These are phyloP conservation scores for Cladophialophora yegresii DNA, from an alignment of 2,329 filamentous ascomycete species.

Conservation along the genomic window DNA sequence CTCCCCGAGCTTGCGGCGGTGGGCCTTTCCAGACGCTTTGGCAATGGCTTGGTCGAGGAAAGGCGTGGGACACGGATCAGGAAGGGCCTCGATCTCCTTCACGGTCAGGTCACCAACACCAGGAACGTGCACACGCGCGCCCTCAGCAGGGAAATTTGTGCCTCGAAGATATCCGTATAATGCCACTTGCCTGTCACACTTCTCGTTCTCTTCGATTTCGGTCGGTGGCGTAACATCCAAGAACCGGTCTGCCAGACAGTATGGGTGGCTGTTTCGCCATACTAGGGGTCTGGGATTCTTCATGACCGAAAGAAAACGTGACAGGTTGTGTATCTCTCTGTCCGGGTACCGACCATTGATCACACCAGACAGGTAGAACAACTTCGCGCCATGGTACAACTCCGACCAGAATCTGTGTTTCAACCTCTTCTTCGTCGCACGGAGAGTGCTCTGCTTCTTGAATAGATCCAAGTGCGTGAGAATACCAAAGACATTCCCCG, in stretches of 20 bases:
- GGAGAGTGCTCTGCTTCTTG: conserved; percentile 85
- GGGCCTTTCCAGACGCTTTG: conserved; percentile 79
- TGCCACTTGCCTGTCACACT: conserved; percentile 87
- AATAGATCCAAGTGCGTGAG: conserved; percentile 96
- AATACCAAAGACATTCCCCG: conserved; percentile 96
- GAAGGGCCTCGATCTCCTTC: conserved; percentile 78
- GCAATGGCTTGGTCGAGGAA: conserved; percentile 83
- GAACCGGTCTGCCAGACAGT: conserved; percentile 89
- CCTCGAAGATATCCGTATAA: conserved; percentile 92
- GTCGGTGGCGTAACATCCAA: conserved; percentile 93
- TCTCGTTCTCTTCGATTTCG: conserved; percentile 81
- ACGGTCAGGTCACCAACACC: conserved; percentile 88
- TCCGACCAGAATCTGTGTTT: conserved; percentile 98
- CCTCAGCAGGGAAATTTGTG: conserved; percentile 85
- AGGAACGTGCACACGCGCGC: conserved; percentile 86
- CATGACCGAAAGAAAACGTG: conserved; percentile 95
- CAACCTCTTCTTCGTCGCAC: conserved; percentile 90
- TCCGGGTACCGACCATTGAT: conserved; percentile 97
- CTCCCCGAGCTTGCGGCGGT: conserved; percentile 79
- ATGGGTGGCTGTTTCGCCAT: conserved; percentile 96
- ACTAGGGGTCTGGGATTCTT: conserved; percentile 96
- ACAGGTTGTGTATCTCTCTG: conserved; percentile 92
- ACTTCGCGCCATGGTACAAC: conserved; percentile 91
- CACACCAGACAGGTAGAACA: conserved; percentile 95
- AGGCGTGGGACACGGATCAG: conserved; percentile 93